Evolutionary conservation across 2,329 filamentous ascomycete genomes (phyloP).

Genomic region (Metarhizium rileyi): DNA sequence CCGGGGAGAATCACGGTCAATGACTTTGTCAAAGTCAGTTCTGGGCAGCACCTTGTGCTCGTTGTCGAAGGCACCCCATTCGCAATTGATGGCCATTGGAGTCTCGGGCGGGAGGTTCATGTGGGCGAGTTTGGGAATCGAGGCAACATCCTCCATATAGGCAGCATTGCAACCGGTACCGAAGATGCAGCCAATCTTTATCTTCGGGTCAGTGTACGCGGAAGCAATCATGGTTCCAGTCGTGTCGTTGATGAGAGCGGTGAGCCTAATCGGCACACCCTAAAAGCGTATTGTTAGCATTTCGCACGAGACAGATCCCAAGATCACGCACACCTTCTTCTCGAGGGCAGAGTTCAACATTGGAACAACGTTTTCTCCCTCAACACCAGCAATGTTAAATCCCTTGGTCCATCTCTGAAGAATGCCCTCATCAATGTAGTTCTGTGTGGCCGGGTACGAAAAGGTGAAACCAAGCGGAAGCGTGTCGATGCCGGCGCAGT

Average conservation of each 20-base stretch:
- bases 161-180: slow-evolving; percentile 97
- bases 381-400: slow-evolving; percentile 86
- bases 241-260: slow-evolving; percentile 93
- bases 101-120: slow-evolving; percentile 77
- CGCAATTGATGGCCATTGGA: slow-evolving; percentile 94
- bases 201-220: slow-evolving; percentile 85
- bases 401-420: slow-evolving; percentile 97
- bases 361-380: slow-evolving; percentile 82
- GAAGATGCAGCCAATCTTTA: slow-evolving; percentile 96
- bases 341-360: slow-evolving; percentile 73
- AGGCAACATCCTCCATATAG: slow-evolving; percentile 90
- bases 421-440: slow-evolving; percentile 86
- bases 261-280: slow-evolving; percentile 85
- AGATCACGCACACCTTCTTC: slow-evolving; percentile 30
- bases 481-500: slow-evolving; percentile 49
- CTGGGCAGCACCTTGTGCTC: slow-evolving; percentile 79
- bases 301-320: background rate
- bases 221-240: slow-evolving; percentile 95
- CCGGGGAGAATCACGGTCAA: slow-evolving; percentile 85
- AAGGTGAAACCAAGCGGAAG: slow-evolving; percentile 90
- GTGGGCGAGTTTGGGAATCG: slow-evolving; percentile 87
- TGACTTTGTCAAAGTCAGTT: slow-evolving; percentile 75
- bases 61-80: slow-evolving; percentile 96
- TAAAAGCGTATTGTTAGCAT: slow-evolving; percentile 21
- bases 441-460: slow-evolving; percentile 86